Evolutionary conservation across 768 basidiomycete genomes (phyloP).

Genomic region (Leucosporidium scottii): DNA sequence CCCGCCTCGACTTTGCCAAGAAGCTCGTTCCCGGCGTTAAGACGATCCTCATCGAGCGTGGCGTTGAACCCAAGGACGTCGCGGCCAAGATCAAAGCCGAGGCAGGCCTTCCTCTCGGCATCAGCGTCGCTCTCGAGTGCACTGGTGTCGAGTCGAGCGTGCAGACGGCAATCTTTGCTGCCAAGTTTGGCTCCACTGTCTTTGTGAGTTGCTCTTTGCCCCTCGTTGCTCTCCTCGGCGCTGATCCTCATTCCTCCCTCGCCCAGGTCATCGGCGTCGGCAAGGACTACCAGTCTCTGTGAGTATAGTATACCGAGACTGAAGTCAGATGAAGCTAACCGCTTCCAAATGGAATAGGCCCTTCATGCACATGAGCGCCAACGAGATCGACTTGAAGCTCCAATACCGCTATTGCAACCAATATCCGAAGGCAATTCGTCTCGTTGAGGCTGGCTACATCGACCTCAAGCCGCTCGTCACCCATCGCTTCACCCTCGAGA

Average conservation of each 20-base stretch:
- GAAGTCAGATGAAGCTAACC: too few relatives aligned
- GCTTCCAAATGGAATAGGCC: too few relatives aligned
- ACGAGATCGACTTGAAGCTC: slow-evolving; percentile 44
- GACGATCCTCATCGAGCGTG: slow-evolving; percentile 41
- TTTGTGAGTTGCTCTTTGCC: neutral
- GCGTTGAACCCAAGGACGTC: slow-evolving; percentile 36
- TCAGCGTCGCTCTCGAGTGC: slow-evolving; percentile 44
- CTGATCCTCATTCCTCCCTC: neutral
- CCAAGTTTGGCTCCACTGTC: slow-evolving; percentile 44
- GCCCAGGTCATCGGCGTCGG: slow-evolving; percentile 44
- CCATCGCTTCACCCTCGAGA: slow-evolving; percentile 43
- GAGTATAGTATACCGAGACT: too few relatives aligned
- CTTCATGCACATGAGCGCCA: slow-evolving; percentile 12
- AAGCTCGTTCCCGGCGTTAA: slow-evolving; percentile 42
- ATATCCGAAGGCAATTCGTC: slow-evolving; percentile 46
- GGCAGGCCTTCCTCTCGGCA: slow-evolving; percentile 33
- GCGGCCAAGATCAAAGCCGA: slow-evolving; percentile 39
- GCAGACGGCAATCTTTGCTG: slow-evolving; percentile 42
- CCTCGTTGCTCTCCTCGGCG: neutral
- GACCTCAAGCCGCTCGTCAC: slow-evolving; percentile 43
- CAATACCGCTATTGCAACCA: slow-evolving; percentile 46
- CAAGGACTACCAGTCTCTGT: slow-evolving; percentile 27
- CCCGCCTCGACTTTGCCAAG: slow-evolving; percentile 45
- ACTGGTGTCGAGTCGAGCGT: slow-evolving; percentile 45
- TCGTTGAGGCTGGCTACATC: slow-evolving; percentile 31